Evolutionary conservation across 75 land plant species (phyloP).

Genomic region (Cryptomeria japonica): DNA sequence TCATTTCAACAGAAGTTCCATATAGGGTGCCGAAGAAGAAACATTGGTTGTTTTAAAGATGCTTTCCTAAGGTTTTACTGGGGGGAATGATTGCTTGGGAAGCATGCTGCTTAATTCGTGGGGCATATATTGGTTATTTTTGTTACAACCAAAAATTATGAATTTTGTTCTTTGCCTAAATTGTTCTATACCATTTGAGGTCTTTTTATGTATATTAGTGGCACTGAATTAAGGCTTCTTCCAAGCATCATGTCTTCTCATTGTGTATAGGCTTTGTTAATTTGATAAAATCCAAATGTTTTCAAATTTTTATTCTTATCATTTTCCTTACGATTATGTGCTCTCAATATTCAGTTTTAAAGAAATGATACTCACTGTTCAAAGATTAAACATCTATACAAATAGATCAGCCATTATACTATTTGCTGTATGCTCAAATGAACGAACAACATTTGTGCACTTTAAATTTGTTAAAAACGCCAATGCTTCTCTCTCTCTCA

Average conservation of each 20-base stretch:
- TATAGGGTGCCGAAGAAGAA: conserved; percentile 16
- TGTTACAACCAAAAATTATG: conserved; percentile 1
- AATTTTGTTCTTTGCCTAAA: not conserved
- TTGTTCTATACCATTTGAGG: not conserved
- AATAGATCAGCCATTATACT: not conserved
- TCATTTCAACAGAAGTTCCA: conserved; percentile 13
- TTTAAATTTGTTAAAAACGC: not conserved
- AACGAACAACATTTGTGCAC: not conserved
- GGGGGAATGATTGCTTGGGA: not conserved
- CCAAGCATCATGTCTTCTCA: not conserved
- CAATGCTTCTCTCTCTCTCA: too few species aligned
- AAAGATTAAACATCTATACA: not conserved
- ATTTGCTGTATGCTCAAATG: not conserved
- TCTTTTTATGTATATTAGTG: not conserved
- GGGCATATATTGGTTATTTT: not conserved
- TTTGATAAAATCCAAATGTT: not conserved
- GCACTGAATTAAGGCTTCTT: not conserved
- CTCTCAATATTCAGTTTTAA: not conserved
- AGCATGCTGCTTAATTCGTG: not conserved
- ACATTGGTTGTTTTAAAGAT: conserved; percentile 21
- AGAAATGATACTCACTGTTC: not conserved
- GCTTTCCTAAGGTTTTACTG: not conserved
- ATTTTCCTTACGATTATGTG: not conserved
- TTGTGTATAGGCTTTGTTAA: not conserved
- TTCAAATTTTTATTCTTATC: not conserved